Base-by-base conservation (phyloP, 768 basidiomycete species). In the Leucogyrophana mollusca region DNA sequence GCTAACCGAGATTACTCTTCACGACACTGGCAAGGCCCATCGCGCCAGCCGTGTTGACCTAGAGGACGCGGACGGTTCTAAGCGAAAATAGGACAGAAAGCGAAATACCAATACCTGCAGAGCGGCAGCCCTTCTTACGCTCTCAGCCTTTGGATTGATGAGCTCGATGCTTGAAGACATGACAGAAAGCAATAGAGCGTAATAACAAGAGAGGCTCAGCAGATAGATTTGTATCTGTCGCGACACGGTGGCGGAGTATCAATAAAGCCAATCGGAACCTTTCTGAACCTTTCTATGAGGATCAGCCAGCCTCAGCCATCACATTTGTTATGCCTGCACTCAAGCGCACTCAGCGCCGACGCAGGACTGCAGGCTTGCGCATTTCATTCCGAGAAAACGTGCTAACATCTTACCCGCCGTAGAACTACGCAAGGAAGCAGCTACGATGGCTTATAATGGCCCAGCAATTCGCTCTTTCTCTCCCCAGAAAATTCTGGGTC, bases 11-110 rank as follows among this genome's bases (percentile, higher is more conserved):
- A 73, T 99, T 98, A 61, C 89, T 83, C 76, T 93, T 95, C 56
- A 99, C 96, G 51, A 99, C 95, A 66, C 82, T 88, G 35, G 96
- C 95, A 47, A 99, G 86, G 54, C 95, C 95, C 80, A 97, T 90
- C 50, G 96, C 95, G 56, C 94, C 94, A 63, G 80, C 91, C 54
- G 83, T 91, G 59, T 91, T 93, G 47, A 93, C 91, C 91, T 92
- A 56, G 39, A 57, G 54, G 55, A 52, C 52, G 39, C 46, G 47
- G 57, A 57, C 55, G 37, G 51, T 49, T 49, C 42, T 48, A 56
- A 51, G 53, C 45, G 34, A 54, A 49, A 49, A 37, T 47, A 34
- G 43, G 33, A 48, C 34, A 23, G 20, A 37, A 47, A 46, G 48
- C 57, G 53, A 53, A 52, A 53, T 51, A 33, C 22, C 50, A 57